These are phyloP conservation scores for Didymella arachidicola DNA, from an alignment of 2,329 filamentous ascomycete species.

Conservation along the genomic window DNA sequence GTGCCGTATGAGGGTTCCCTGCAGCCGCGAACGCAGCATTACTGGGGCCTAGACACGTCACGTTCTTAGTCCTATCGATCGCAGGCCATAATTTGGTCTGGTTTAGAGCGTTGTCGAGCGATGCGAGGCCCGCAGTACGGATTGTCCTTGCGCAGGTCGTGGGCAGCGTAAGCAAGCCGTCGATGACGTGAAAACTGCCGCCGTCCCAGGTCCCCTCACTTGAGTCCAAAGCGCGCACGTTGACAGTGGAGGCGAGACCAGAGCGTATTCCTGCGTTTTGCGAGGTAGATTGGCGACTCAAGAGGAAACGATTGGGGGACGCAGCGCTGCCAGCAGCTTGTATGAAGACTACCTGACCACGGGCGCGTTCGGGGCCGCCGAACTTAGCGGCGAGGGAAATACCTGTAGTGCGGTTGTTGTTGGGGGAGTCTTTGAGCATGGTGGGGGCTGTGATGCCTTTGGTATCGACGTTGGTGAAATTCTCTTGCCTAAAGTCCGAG, in stretches of 20 bases:
- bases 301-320: constrained; percentile 20
- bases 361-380: constrained; percentile 22
- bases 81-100: constrained; percentile 25
- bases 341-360: constrained; percentile 36
- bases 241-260: constrained; percentile 27
- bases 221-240: constrained; percentile 21
- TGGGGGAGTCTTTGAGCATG: constrained; percentile 21
- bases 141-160: constrained; percentile 26
- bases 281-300: constrained; percentile 17
- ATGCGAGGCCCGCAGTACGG: constrained; percentile 23
- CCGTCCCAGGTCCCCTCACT: constrained; percentile 29
- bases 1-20: constrained; percentile 21
- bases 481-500: constrained; percentile 20
- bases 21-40: constrained; percentile 28
- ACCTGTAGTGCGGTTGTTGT: constrained; percentile 31
- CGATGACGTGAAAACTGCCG: constrained; percentile 32
- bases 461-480: constrained; percentile 19
- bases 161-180: constrained; percentile 29
- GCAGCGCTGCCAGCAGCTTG: constrained; percentile 13
- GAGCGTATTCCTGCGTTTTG: constrained; percentile 22
- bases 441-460: constrained; percentile 27
- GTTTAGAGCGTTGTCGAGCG: constrained; percentile 30
- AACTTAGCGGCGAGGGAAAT: constrained; percentile 24
- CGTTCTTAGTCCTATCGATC: constrained; percentile 28
- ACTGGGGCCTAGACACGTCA: constrained; percentile 31